Percentiles rank a stretch among this genome's conserved stretches.
Conservation (phyloP, 2,329 filamentous ascomycete species). For the Harringtonia aguacate region DNA sequence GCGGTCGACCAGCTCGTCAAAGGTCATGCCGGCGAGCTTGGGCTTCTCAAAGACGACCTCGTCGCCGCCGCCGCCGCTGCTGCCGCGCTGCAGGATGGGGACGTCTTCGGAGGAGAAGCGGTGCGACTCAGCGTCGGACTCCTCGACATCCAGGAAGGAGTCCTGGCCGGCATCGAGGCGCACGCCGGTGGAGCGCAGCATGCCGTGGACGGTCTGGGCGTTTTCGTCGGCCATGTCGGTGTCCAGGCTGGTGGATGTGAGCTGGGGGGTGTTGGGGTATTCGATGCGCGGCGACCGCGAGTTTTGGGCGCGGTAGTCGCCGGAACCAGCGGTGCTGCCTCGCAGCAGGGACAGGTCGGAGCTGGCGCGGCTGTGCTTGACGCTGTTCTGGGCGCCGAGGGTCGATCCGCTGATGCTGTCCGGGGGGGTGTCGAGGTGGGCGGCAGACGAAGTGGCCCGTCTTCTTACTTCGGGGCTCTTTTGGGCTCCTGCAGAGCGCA, state of each 20-base stretch:
- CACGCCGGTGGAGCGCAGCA: slow-evolving; percentile 40
- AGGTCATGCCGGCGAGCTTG: slow-evolving; percentile 42
- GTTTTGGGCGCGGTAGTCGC: slow-evolving; percentile 24
- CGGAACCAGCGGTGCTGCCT: slow-evolving; percentile 36
- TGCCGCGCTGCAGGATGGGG: slow-evolving; percentile 55
- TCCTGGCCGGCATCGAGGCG: slow-evolving; percentile 38
- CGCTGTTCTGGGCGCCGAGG: slow-evolving; percentile 40
- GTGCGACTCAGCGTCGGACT: slow-evolving; percentile 57
- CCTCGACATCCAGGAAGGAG: slow-evolving; percentile 57
- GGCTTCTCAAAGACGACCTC: slow-evolving; percentile 47
- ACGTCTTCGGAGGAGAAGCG: slow-evolving; percentile 53
- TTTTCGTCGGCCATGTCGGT: slow-evolving; percentile 34
- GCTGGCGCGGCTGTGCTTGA: slow-evolving; percentile 59
- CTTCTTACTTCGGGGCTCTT: slow-evolving; percentile 35
- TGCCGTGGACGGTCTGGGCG: slow-evolving; percentile 34
- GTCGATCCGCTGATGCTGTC: slow-evolving; percentile 40
- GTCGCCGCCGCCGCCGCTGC: no score
- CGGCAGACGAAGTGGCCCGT: slow-evolving; percentile 52
- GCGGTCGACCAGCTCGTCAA: slow-evolving; percentile 76
- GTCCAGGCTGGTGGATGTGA: slow-evolving; percentile 18
- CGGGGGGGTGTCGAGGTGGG: slow-evolving; percentile 45
- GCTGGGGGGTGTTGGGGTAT: slow-evolving; percentile 22
- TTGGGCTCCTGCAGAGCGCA: slow-evolving; percentile 26
- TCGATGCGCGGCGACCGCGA: slow-evolving; percentile 38
- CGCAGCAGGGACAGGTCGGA: slow-evolving; percentile 56